Evolutionary conservation across 1,284 basidiomycete species (phyloP), one percentile per base, ranked within the genome.

Genomic region (Rugosomyces carneus): DNA sequence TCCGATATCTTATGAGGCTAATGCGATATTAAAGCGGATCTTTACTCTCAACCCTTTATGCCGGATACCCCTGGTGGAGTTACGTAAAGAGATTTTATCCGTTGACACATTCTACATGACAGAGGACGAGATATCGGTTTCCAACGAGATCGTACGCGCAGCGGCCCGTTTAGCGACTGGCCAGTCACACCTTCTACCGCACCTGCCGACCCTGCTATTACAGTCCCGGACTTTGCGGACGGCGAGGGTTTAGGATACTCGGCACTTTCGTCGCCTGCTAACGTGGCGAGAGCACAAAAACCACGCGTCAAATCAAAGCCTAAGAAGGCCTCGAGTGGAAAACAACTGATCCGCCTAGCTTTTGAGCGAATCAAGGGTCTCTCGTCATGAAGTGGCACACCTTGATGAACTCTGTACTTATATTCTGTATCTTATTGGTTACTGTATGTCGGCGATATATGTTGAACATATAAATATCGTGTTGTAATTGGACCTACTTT

Each of bases 61-160:
- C n/a, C 78, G 83, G 32, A 76, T 80, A 44, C 70, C 74, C n/a
- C 68, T 93, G 45, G 63, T 68, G 4, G 75, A 85, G 23, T 71
- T 93, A 1, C 75, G 83, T 19, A 55, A 64, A 38, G 74, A 72
- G 51, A 72, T 93, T 50, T 52, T 77, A 24, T 63, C 64, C 1
- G 70, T 89, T 29, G 71, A 77, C 27, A 78, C 73, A 1, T 89
- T 93, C 68, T 87, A 81, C 53, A 78, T 84, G 71, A 68, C 67
- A 2, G 69, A 75, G 18, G 68, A 69, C 18, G 75, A 84, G 52
- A 62, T 82, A 29, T 57, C 58, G 9, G 45, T 56, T 37, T 74
- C 78, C 5, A 59, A 56, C 32, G 40, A 52, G 34, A 40, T 48
- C n/a, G 40, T 57, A 20, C 51, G 49, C 16, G 45, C 48, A 31